Base-by-base conservation (phyloP, 306 rosid genomes). In the Comarum palustre region DNA sequence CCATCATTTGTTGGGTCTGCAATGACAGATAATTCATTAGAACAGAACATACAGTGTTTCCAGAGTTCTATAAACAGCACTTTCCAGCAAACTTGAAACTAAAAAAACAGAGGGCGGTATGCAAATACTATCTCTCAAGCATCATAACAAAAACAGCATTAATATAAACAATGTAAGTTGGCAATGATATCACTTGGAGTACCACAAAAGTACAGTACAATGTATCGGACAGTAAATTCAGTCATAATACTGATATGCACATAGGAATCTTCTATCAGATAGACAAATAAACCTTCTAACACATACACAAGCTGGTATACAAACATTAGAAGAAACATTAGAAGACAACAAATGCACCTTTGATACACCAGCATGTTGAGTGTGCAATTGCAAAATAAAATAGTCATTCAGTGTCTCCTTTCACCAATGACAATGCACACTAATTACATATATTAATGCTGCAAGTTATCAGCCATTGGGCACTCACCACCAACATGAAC, bases 1-100 rank as follows among this genome's bases (percentile, higher is more conserved):
- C 80, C 87, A 94, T 87, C 92, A 89, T 83, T 66, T 82, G 94
- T 70, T 85, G 98, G 75, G 80, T 88, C 92, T 88, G 97, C 16
- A 79, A 77, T 73, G 52, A 52, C 64, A 72, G 55, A 58, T 22
- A 6, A 75, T 54, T 62, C 69, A 48, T 75, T 47, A 73, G 52
- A 60, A 22, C 20, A 62, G 43, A 58, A 36, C 32, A 20, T 31
- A 66, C 17, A 25, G 5, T 27, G 12, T 41, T 38, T 71, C 19
- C 19, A 8, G 10, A 8, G 16, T 39, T 54, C 11, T 31, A 25
- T 50, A 34, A 39, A 24, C 57, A 70, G 36, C 22, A 16, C 16
- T 3, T 43, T 1, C 31, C 29, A 57, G 29, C 17, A 8, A 34
- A 16, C 25, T 31, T 20, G 7, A 25, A 43, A 71, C 20, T 15